Conservation (phyloP, 1,284 basidiomycete species). For the Bondarzewia mesenterica region DNA sequence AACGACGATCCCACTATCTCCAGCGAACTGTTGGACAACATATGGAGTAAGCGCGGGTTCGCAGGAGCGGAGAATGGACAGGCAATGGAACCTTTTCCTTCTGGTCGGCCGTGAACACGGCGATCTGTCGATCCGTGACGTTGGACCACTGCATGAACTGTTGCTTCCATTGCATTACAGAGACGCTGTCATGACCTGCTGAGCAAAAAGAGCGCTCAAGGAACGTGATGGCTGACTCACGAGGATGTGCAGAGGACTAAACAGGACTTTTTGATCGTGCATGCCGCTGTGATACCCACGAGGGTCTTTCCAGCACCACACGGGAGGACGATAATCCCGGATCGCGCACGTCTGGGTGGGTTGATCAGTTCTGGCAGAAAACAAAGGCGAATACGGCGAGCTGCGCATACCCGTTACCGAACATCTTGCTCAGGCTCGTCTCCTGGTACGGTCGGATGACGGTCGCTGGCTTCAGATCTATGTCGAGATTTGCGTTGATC, state of each 20-base stretch:
- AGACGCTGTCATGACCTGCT: conserved; percentile 78
- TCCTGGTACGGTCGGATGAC: conserved; percentile 97
- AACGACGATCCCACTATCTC: conserved; percentile 91
- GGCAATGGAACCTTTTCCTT: conserved; percentile 75
- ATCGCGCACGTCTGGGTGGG: conserved; percentile 75
- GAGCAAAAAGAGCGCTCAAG: too few relatives aligned
- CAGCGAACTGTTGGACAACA: conserved; percentile 61
- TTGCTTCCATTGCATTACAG: conserved; percentile 96
- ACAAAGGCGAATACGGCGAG: not conserved
- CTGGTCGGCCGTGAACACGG: conserved; percentile 92
- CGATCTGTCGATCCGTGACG: conserved; percentile 90
- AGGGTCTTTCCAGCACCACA: conserved; percentile 99
- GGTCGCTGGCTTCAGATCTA: conserved; percentile 93
- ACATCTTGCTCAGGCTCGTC: conserved; percentile 96
- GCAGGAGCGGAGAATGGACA: conserved; percentile 9
- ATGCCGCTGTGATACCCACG: conserved; percentile 97
- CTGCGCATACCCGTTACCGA: conserved; percentile 75
- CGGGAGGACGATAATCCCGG: conserved; percentile 97
- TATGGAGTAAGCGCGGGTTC: not conserved
- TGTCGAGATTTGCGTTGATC: conserved; percentile 89
- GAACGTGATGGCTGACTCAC: conserved; percentile 40
- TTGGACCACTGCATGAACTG: conserved; percentile 98
- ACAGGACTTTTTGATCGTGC: conserved; percentile 98
- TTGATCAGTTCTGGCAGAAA: not conserved
- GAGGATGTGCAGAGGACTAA: conserved; percentile 97